Evolutionary conservation across 2,329 filamentous ascomycete species (phyloP), one percentile per base, ranked within the genome.

Genomic region (Lasiodiplodia citricola): DNA sequence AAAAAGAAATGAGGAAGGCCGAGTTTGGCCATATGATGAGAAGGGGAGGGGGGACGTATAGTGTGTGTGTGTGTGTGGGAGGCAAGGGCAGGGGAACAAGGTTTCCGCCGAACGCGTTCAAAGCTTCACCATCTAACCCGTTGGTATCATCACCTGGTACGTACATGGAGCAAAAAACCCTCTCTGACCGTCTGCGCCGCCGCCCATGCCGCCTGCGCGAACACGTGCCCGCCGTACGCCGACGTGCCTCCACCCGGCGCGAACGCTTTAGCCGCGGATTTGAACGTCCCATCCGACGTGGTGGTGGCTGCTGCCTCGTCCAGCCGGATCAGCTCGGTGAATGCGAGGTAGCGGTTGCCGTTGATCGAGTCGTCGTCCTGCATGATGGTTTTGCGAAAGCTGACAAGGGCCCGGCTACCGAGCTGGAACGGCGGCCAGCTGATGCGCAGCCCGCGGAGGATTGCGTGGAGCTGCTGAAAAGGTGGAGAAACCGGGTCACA

Each of bases 141-240:
- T 18, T 47, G 18, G 44, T n/a, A 3, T 25, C 18, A 41, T 44
- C 55, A 52, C 56, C 31, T 35, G 10, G 31, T 35, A 74, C 80
- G 69, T 77, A 87, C 85, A 76, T 87, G 85, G 25, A 88, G 77
- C 35, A 87, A 73, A 62, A 86, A 83, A 2, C 84, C 86, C 35
- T 80, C 76, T 6, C 72, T 74, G 14, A 87, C 83, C 1, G 86
- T 88, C 70, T 87, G 83, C 10, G 83, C 83, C 10, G 86, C 86
- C 18, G 86, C 86, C 79, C 84, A 88, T 18, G 84, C 85, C 38
- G 86, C 83, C 75, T 88, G 86, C n/a, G 84, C 83, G 71, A 84
- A 87, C 4, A 87, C 85, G 77, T 88, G 85, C 1, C 86, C 86
- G 14, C 86, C 86, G 74, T 86, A 87, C 0, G 85, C 82, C 16